Evolutionary conservation across 1,284 basidiomycete genomes (phyloP).

Genomic region (Amylostereum areolatum): DNA sequence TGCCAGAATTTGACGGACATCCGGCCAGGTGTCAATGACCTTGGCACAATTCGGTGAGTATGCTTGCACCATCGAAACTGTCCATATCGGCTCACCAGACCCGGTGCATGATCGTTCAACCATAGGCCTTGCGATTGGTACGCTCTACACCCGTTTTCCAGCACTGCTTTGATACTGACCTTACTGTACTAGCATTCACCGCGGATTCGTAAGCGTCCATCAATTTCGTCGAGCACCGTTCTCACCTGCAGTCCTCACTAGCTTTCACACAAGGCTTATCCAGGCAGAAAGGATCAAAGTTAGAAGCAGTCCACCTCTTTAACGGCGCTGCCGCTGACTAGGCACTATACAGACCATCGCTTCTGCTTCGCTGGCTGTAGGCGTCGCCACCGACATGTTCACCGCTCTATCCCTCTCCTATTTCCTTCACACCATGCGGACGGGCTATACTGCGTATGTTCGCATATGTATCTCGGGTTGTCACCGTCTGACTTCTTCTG

Average conservation of each 20-base stretch:
- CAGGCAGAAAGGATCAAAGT: neutral
- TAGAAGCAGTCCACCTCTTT: neutral
- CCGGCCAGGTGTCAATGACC: slow-evolving; percentile 10
- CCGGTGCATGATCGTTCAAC: too few species aligned
- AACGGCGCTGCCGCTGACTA: neutral
- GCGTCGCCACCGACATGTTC: slow-evolving; percentile 40
- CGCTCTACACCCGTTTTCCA: slow-evolving; percentile 4
- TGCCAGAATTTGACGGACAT: neutral
- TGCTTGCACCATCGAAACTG: neutral
- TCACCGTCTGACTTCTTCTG: slow-evolving; percentile 4
- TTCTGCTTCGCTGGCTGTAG: slow-evolving; percentile 34
- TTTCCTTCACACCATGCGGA: slow-evolving; percentile 46
- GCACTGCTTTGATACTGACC: neutral
- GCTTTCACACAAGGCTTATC: neutral
- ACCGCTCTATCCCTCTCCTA: slow-evolving; percentile 44
- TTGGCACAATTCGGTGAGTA: slow-evolving; percentile 12
- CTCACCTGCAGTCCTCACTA: neutral
- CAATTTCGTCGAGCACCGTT: slow-evolving; percentile 20
- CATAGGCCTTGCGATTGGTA: slow-evolving; percentile 9
- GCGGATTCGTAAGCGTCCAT: slow-evolving; percentile 38
- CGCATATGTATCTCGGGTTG: too few species aligned
- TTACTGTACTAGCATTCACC: slow-evolving; percentile 26
- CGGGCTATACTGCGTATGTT: slow-evolving; percentile 36
- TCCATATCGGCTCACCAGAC: neutral
- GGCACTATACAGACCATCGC: slow-evolving; percentile 29